Base-by-base conservation (phyloP, 352 stramenopile genomes). In the Pythium aphanidermatum region DNA sequence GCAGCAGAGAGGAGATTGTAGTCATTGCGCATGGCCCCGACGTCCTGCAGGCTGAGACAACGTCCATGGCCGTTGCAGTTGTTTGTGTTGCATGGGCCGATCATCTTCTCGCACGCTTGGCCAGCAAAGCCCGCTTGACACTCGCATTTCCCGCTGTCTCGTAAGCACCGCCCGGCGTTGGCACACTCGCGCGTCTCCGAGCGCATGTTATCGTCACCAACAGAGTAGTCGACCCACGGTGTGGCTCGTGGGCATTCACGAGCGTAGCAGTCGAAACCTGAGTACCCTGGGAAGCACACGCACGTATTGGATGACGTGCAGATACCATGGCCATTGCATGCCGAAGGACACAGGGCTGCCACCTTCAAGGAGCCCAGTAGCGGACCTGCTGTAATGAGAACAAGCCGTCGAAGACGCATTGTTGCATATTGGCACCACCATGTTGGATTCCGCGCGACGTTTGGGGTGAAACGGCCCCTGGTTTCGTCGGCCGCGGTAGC, bases 31-130 rank as follows among this genome's bases (percentile, higher is more conserved):
- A 67, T 60, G 9, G 65, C 48, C 0, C 55, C 81, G 21, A 68
- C 60, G n/a, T 66, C 46, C 13, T 55, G 51, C 66, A 96, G 90
- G 42, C 68, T 90, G 49, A 83, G 51, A 51, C 92, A 98, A 31
- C 78, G 73, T 8, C 92, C 92, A 48, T 97, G 90, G 39, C 78
- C 84, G 32, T 71, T 94, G 66, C 92, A 98, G 5, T 78, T 71
- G 36, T 71, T n/a, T n/a, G n/a, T 80, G 0, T 73, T 80, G 51
- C 91, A 97, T 1, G 70, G n/a, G n/a, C 58, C 50, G 13, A 83
- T 39, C 19, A 74, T 45, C 1, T 65, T 63, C 28, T 88, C 61
- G 56, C 85, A 95, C 1, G 83, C 79, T 28, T 55, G 50, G 1
- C 83, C 83, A 2, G 49, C 46, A 45, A 96, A 97, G 10, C 66